phyloP scores from a whole-genome alignment of 768 basidiomycete species.

The Cystofilobasidium capitatum region DNA sequence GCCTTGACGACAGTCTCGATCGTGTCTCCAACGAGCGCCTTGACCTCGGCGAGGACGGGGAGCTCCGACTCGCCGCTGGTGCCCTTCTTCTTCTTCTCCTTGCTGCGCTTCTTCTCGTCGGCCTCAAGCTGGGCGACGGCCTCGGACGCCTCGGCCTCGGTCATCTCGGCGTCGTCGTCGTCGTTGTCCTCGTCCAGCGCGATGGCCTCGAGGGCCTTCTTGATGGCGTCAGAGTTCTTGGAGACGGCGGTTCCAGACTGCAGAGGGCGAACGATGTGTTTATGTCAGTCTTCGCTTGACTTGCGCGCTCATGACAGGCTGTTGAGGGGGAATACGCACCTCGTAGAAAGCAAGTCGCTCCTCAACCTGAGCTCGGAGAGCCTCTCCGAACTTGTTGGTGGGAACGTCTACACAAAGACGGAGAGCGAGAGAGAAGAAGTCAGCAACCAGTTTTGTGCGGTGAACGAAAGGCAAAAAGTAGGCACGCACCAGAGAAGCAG shows the following conservation, averaged over 20 bases:
- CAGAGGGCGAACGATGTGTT: not conserved
- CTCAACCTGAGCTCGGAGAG: conserved; percentile 84
- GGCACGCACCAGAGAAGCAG: conserved; percentile 63
- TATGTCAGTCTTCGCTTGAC: not conserved
- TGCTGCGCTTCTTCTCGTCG: conserved; percentile 49
- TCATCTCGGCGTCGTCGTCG: conserved; percentile 61
- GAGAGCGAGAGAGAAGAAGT: not conserved
- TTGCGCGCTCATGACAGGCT: no score
- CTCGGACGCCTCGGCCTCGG: conserved; percentile 42
- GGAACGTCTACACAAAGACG: conserved; percentile 44
- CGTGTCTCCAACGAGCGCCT: conserved; percentile 42
- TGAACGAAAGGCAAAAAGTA: not conserved
- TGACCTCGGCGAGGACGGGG: conserved; percentile 36
- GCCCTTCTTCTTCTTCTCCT: conserved; percentile 57
- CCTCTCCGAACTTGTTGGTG: conserved; percentile 88
- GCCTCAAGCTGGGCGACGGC: conserved; percentile 25
- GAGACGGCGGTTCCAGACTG: conserved; percentile 50
- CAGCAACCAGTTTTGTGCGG: conserved; percentile 42
- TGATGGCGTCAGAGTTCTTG: conserved; percentile 63
- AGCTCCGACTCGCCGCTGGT: conserved; percentile 46
- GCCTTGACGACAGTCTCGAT: conserved; percentile 32
- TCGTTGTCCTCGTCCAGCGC: conserved; percentile 72
- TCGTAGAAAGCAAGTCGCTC: conserved; percentile 92
- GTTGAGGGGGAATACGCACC: conserved; percentile 32
- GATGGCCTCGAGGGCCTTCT: conserved; percentile 69